Conservation (phyloP, 495 filamentous ascomycete genomes). For the Hypoxylon fragiforme region DNA sequence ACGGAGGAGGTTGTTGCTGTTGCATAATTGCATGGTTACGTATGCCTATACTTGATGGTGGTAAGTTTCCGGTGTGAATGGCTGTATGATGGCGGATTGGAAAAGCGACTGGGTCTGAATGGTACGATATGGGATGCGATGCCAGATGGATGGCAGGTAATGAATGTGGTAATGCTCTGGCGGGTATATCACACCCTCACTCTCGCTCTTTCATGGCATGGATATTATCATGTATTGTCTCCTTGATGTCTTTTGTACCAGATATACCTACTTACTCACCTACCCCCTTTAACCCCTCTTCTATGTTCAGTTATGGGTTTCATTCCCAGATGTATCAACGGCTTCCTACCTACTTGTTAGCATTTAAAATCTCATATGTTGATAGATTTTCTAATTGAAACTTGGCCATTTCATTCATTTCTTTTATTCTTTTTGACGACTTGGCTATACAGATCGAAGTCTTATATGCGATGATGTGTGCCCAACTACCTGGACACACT, state of each 20-base stretch:
- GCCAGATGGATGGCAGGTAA: slow-evolving; percentile 13
- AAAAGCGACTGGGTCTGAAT: neutral
- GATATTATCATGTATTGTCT: neutral
- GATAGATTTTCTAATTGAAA: neutral
- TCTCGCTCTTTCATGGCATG: neutral
- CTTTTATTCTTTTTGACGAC: neutral
- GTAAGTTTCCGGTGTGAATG: neutral
- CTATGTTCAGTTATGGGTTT: neutral
- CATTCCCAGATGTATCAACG: neutral
- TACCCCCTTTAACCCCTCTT: neutral
- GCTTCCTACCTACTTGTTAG: no score
- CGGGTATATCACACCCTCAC: slow-evolving; percentile 18
- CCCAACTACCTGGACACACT: neutral
- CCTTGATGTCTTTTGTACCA: neutral
- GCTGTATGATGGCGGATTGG: neutral
- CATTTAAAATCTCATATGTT: slow-evolving; percentile 5
- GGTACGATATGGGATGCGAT: no score
- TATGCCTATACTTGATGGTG: neutral
- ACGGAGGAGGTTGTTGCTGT: slow-evolving; percentile 33
- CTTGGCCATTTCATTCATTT: neutral
- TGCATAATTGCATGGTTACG: neutral
- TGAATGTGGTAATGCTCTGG: slow-evolving; percentile 3
- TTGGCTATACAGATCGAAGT: no score
- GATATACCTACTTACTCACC: neutral
- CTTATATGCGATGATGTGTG: no score